These are phyloP conservation scores for Mycotypha africana DNA, from an alignment of 371 early-diverging fungal species.

Conservation along the genomic window DNA sequence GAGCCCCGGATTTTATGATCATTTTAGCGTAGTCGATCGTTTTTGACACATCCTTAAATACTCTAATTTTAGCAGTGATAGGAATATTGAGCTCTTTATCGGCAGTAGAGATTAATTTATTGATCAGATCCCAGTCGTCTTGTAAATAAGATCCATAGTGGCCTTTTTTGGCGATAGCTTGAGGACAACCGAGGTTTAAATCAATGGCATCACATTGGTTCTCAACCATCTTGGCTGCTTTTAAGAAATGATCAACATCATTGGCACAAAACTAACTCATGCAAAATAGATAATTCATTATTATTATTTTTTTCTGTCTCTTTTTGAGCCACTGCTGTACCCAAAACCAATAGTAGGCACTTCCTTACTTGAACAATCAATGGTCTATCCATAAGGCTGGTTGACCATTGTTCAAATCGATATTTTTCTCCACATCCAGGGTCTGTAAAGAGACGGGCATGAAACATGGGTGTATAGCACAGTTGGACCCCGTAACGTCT, in stretches of 20 bases:
- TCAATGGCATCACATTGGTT: slow-evolving; percentile 90
- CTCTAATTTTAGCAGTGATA: slow-evolving; percentile 93
- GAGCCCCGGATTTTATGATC: slow-evolving; percentile 86
- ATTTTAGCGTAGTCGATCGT: slow-evolving; percentile 93
- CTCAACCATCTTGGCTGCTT: slow-evolving; percentile 78
- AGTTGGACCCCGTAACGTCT: slow-evolving; percentile 84
- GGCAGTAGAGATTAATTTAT: slow-evolving; percentile 59
- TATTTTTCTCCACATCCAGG: slow-evolving; percentile 48
- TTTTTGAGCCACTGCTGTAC: too few relatives aligned
- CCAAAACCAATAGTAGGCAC: too few relatives aligned
- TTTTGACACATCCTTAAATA: slow-evolving; percentile 82
- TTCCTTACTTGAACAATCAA: slow-evolving; percentile 76
- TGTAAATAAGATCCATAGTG: slow-evolving; percentile 92
- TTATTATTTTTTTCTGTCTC: not conserved
- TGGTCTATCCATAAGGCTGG: slow-evolving; percentile 67
- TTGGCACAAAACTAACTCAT: slow-evolving; percentile 87
- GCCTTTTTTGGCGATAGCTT: slow-evolving; percentile 93
- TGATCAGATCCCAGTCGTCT: slow-evolving; percentile 91
- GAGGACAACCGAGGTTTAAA: slow-evolving; percentile 95
- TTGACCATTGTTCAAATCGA: slow-evolving; percentile 65
- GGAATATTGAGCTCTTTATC: slow-evolving; percentile 82
- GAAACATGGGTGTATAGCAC: slow-evolving; percentile 98
- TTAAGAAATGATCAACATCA: slow-evolving; percentile 75
- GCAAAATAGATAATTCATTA: not conserved
- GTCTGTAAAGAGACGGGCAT: slow-evolving; percentile 74